These are phyloP conservation scores for Brettanomyces bruxellensis DNA, from an alignment of 805 yeast species.

Conservation along the genomic window DNA sequence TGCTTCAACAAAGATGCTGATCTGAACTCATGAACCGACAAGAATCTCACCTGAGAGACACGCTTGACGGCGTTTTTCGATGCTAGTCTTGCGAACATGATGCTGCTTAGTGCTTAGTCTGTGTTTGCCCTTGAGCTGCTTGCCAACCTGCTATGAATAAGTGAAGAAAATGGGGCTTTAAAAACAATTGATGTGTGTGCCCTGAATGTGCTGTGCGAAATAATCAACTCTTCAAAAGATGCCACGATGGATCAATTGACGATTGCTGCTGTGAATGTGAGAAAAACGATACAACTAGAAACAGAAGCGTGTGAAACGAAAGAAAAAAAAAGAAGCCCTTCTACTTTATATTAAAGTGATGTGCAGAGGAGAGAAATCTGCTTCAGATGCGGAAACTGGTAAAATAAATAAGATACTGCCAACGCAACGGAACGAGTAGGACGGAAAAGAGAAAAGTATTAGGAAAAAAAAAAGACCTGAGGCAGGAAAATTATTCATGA, in stretches of 20 bases:
- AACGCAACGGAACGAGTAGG: background rate
- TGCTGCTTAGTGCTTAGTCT: background rate
- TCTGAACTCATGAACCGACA: conserved; percentile 93
- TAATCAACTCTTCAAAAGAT: no score
- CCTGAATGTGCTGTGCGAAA: no score
- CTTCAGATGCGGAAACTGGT: background rate
- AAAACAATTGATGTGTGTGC: no score
- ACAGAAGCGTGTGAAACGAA: no score
- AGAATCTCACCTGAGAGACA: conserved; percentile 41
- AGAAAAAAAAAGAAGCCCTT: no score
- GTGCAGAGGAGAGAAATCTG: background rate
- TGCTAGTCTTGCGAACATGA: conserved; percentile 17
- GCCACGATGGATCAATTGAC: no score
- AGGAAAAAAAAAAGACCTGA: background rate
- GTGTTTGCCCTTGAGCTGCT: background rate
- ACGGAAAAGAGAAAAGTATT: conserved; percentile 4
- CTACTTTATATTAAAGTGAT: background rate
- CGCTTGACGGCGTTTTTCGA: conserved; percentile 11
- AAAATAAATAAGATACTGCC: no score
- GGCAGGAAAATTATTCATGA: background rate
- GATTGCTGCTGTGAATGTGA: no score
- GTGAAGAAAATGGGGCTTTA: background rate
- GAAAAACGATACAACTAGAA: no score
- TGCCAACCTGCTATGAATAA: background rate
- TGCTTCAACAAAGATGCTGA: conserved; percentile 76